phyloP scores from a whole-genome alignment of 345 rosid genomes.

The Laguncularia racemosa region DNA sequence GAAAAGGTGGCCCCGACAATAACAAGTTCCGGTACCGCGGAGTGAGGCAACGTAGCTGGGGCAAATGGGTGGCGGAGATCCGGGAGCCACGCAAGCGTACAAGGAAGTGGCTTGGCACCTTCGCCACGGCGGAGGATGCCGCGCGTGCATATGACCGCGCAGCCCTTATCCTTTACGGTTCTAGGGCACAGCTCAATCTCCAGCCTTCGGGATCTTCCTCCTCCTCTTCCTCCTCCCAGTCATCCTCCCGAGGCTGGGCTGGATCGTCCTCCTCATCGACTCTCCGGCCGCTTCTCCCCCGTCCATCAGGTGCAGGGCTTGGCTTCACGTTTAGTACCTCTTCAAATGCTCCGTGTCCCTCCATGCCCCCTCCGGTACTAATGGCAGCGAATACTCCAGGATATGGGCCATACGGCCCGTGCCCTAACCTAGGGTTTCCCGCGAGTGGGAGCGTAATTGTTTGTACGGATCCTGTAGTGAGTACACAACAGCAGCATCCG shows the following conservation, averaged over 20 bases:
- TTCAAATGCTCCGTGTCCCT: slow-evolving; percentile 5
- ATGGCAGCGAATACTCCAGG: too few relatives aligned
- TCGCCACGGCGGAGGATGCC: slow-evolving; percentile 79
- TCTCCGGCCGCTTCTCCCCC: slow-evolving; percentile 89
- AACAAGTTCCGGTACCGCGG: slow-evolving; percentile 45
- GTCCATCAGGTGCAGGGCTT: slow-evolving; percentile 39
- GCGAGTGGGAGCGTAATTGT: too few relatives aligned
- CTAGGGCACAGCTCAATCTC: slow-evolving; percentile 70
- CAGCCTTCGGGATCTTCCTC: slow-evolving; percentile 33
- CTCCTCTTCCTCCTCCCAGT: slow-evolving; percentile 28
- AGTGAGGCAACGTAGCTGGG: slow-evolving; percentile 59
- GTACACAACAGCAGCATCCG: not conserved
- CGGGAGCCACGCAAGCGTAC: slow-evolving; percentile 69
- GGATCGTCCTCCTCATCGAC: slow-evolving; percentile 38
- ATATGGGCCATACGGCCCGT: too few relatives aligned
- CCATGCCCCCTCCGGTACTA: slow-evolving; percentile 8
- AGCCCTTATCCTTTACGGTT: slow-evolving; percentile 62
- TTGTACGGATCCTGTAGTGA: too few relatives aligned
- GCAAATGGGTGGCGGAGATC: slow-evolving; percentile 67
- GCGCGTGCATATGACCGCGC: slow-evolving; percentile 90
- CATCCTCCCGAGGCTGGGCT: slow-evolving; percentile 8
- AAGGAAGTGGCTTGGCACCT: slow-evolving; percentile 84
- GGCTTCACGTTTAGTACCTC: slow-evolving; percentile 15
- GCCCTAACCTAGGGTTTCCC: too few relatives aligned
- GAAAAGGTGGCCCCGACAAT: slow-evolving; percentile 57